Conservation (phyloP, 768 basidiomycete species). For the Mycena crocata region DNA sequence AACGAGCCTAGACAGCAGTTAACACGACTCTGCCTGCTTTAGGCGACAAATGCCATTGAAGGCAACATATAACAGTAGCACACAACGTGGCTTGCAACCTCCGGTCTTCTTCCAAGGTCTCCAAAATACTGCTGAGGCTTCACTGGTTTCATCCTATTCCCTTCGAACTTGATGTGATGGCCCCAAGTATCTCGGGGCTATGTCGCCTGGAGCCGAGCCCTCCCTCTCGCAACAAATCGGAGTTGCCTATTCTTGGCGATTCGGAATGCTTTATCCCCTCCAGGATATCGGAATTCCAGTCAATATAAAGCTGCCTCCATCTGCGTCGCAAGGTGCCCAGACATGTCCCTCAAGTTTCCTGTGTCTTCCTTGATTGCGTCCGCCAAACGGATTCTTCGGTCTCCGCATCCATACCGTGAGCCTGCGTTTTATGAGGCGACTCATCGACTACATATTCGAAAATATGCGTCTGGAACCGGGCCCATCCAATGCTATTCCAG, state of each 20-base stretch:
- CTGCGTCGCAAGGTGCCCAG: not conserved
- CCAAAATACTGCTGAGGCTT: too few species aligned
- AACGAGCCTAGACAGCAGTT: too few species aligned
- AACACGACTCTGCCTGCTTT: too few species aligned
- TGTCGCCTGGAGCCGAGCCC: too few species aligned
- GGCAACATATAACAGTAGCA: too few species aligned
- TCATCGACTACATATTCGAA: not conserved
- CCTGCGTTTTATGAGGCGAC: not conserved
- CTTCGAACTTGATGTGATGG: too few species aligned
- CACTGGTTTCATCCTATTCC: too few species aligned
- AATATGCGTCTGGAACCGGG: not conserved
- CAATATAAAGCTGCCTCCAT: not conserved
- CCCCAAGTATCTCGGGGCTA: too few species aligned
- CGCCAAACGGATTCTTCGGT: not conserved
- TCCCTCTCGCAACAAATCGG: too few species aligned
- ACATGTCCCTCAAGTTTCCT: not conserved
- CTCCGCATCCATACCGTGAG: not conserved
- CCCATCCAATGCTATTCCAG: slow-evolving; percentile 14
- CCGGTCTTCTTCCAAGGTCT: too few species aligned
- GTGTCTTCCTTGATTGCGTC: not conserved
- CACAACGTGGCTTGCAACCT: too few species aligned
- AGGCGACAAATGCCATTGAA: too few species aligned
- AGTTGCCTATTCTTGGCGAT: slow-evolving; percentile 1
- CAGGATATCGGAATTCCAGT: slow-evolving; percentile 12
- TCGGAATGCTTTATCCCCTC: slow-evolving; percentile 20